Evolutionary conservation across 73 alveolate species (phyloP).

Genomic region (Diophrys sp.): DNA sequence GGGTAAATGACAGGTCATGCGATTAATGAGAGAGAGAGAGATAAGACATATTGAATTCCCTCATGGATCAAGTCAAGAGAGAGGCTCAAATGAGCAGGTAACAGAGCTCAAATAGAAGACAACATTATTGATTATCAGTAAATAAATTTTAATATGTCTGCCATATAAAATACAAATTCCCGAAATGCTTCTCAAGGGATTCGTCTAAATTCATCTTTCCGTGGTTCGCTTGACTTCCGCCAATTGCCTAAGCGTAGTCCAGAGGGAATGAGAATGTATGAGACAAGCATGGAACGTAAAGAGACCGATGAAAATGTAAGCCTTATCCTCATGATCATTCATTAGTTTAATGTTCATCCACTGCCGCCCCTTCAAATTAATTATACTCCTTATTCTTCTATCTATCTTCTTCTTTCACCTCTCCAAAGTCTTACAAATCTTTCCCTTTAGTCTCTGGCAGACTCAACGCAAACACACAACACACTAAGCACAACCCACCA

Average conservation of each 20-base stretch:
- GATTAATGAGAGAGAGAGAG: too few relatives aligned
- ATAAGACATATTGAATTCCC: too few relatives aligned
- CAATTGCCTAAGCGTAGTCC: background rate
- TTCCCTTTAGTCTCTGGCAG: background rate
- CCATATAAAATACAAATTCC: background rate
- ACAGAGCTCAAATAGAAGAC: too few relatives aligned
- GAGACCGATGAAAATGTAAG: background rate
- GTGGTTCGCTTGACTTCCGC: background rate
- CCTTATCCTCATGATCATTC: background rate
- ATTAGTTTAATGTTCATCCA: background rate
- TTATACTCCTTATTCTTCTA: background rate
- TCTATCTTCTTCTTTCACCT: background rate
- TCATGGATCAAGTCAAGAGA: too few relatives aligned
- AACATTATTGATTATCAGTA: background rate
- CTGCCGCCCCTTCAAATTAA: background rate
- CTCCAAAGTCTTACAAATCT: background rate
- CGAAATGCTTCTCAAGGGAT: background rate
- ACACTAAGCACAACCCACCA: background rate
- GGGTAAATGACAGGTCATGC: too few relatives aligned
- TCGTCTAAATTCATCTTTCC: background rate
- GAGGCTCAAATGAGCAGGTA: too few relatives aligned
- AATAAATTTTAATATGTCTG: background rate
- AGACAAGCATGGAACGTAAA: background rate
- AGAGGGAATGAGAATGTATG: background rate
- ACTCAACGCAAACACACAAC: background rate